Evolutionary conservation across 2,329 filamentous ascomycete genomes (phyloP).

Genomic region (Nigrospora sphaerica): DNA sequence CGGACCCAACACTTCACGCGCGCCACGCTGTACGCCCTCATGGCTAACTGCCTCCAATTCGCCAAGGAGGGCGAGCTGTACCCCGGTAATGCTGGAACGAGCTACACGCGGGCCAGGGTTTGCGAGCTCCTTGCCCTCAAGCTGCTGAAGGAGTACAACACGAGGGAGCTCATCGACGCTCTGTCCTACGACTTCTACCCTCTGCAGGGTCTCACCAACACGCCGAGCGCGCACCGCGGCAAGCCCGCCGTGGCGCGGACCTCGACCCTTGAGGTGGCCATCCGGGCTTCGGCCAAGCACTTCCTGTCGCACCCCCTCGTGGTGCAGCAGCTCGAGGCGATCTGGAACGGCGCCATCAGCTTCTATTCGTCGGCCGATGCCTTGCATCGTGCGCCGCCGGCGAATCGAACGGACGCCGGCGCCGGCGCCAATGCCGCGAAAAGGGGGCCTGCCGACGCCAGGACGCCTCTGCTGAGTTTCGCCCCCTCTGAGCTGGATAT

Average conservation of each 20-base stretch:
- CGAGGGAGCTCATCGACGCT: slow-evolving; percentile 85
- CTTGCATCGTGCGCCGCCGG: slow-evolving; percentile 57
- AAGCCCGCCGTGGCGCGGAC: slow-evolving; percentile 63
- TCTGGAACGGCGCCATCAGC: slow-evolving; percentile 93
- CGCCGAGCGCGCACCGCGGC: slow-evolving; percentile 28
- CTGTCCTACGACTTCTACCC: slow-evolving; percentile 94
- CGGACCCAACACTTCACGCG: slow-evolving; percentile 75
- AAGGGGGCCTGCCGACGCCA: slow-evolving; percentile 30
- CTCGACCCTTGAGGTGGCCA: slow-evolving; percentile 87
- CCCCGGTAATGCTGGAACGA: slow-evolving; percentile 77
- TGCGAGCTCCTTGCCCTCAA: slow-evolving; percentile 89
- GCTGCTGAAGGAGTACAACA: slow-evolving; percentile 81
- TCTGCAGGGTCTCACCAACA: slow-evolving; percentile 66
- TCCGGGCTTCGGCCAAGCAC: slow-evolving; percentile 85
- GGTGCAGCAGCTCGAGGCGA: slow-evolving; percentile 90
- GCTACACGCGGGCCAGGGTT: slow-evolving; percentile 76
- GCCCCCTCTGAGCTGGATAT: slow-evolving; percentile 23
- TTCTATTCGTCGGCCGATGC: slow-evolving; percentile 87
- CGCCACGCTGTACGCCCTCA: slow-evolving; percentile 80
- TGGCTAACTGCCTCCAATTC: slow-evolving; percentile 93
- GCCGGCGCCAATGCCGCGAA: slow-evolving; percentile 11
- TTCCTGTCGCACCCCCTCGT: slow-evolving; percentile 89
- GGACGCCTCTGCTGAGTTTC: slow-evolving; percentile 44
- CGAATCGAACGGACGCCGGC: slow-evolving; percentile 10
- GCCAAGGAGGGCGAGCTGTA: slow-evolving; percentile 77